phyloP scores from a whole-genome alignment of 148 eudicot species.

The Suaeda aralocaspica region DNA sequence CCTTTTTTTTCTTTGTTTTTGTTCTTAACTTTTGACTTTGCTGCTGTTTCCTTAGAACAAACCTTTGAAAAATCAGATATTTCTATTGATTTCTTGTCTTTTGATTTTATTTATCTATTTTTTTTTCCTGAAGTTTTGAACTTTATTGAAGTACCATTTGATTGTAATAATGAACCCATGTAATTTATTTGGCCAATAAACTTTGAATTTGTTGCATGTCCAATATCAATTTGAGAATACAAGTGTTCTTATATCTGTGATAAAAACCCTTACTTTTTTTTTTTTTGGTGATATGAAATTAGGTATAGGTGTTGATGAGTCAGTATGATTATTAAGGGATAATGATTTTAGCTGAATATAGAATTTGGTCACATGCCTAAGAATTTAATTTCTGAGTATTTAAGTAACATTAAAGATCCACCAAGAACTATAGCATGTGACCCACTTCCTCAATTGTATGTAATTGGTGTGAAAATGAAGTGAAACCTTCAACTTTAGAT shows the following conservation, averaged over 20 bases:
- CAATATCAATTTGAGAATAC: background rate
- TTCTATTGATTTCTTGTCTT: background rate
- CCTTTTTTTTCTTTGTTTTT: constrained; percentile 7
- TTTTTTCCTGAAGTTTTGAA: no score
- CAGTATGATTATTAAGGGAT: background rate
- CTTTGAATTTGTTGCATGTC: constrained; percentile 1
- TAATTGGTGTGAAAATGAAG: constrained; percentile 1
- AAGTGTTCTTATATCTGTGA: background rate
- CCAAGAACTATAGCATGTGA: constrained; percentile 10
- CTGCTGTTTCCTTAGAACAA: background rate
- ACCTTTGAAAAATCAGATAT: background rate
- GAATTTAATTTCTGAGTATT: background rate
- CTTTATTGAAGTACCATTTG: no score
- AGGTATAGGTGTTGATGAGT: background rate
- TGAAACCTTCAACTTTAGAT: background rate
- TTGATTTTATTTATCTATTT: no score
- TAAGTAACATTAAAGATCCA: constrained; percentile 5
- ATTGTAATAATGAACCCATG: no score
- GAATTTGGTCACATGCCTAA: constrained; percentile 14
- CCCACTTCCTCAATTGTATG: constrained; percentile 1
- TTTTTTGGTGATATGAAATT: background rate
- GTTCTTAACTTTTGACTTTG: constrained; percentile 19
- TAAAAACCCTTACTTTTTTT: constrained; percentile 8
- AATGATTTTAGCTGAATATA: background rate
- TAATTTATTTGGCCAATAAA: background rate